Evolutionary conservation across 495 filamentous ascomycete species (phyloP), one percentile per base, ranked within the genome.

Genomic region (Pseudevernia furfuracea): DNA sequence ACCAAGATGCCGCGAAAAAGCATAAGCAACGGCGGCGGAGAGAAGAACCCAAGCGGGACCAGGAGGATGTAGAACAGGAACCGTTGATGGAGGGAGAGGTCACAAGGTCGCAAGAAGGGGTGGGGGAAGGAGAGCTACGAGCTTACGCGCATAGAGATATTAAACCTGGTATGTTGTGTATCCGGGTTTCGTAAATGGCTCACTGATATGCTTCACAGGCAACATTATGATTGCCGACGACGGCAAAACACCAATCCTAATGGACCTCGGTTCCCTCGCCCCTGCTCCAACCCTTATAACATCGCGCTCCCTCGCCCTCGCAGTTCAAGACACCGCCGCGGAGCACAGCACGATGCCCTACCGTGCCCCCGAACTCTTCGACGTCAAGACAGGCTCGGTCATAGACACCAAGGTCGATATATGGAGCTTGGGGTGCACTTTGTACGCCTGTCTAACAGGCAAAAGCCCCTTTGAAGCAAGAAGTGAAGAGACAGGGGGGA

Each of bases 291-390:
- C 90, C 58, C 85, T 90, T n/a, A 94, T 98, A 67, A 96, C 94
- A 14, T 92, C 89, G 21, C 89, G 95, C 28, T 93, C 91, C 4
- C 82, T 96, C 12, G 94, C 94, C 25, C 81, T 98, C 65, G 89
- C 89, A 6, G 89, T 93, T 17, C 94, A 98, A 75, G 94, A 98
- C 69, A 89, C 84, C 23, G 94, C 94, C 11, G 94, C 92, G 11
- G 94, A 98, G 73, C 93, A 97, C 78, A 91, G 86, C 66, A 98
- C 94, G 19, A 97, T 98, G 92, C 93, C 95, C 2, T 98, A 98
- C 76, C 91, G 94, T 58, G 94, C 94, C 3, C 94, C 94, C 0
- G 94, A 98, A 75, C 86, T 98, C 41, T 98, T 98, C 73, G 94
- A 98, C 71, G 95, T 97, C 62, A 96, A 96, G 74, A 97, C 92